Percentiles rank a stretch among this genome's conserved stretches.
phyloP scores from a whole-genome alignment of 148 eudicot species.

The Polygonum aviculare region DNA sequence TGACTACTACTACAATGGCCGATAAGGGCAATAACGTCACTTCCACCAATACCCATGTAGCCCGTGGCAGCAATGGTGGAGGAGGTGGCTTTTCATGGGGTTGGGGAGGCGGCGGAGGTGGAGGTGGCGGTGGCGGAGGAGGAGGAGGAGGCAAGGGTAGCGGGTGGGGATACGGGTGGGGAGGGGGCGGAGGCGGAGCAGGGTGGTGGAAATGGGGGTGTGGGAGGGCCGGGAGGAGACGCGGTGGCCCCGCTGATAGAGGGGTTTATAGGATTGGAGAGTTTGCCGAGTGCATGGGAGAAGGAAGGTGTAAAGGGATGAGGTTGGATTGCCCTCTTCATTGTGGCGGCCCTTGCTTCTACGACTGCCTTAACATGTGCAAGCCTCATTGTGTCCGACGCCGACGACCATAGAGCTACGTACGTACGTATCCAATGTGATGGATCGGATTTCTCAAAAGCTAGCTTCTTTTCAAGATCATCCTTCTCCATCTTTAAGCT shows the following conservation, averaged over 20 bases:
- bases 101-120: constrained; percentile 24
- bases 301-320: constrained; percentile 58
- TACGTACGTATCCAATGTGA: too few species aligned
- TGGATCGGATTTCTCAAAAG: neutral
- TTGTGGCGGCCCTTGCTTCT: constrained; percentile 65
- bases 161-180: constrained; percentile 29
- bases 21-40: neutral
- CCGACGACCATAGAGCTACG: neutral
- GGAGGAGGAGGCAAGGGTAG: constrained; percentile 29
- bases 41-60: neutral
- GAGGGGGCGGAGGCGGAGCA: constrained; percentile 32
- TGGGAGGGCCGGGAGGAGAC: constrained; percentile 24
- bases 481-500: too few species aligned
- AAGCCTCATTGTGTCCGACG: constrained; percentile 34
- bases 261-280: constrained; percentile 47
- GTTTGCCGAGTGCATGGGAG: constrained; percentile 54
- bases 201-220: constrained; percentile 25
- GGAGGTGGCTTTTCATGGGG: constrained; percentile 31
- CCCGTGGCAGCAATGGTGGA: neutral
- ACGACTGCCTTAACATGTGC: constrained; percentile 64
- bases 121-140: constrained; percentile 16
- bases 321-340: constrained; percentile 73
- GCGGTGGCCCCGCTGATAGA: constrained; percentile 1
- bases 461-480: neutral
- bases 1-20: neutral